Evolutionary conservation across 2,329 filamentous ascomycete species (phyloP), one percentile per base, ranked within the genome.

Genomic region (Ophiostoma australiae): DNA sequence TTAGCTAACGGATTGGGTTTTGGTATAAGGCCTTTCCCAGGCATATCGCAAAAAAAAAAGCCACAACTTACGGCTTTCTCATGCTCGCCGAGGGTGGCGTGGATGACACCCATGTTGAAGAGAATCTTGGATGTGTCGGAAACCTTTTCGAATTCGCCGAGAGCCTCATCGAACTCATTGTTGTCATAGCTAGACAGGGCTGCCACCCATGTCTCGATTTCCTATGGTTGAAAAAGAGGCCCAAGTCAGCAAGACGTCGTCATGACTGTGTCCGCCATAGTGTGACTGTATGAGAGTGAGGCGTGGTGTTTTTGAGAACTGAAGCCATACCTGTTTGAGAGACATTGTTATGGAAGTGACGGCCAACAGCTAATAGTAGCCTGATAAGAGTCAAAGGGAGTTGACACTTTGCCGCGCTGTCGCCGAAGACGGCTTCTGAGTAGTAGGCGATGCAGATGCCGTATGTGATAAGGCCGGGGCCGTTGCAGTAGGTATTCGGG

Each of bases 131-230:
- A 97, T 0, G 95, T 99, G 79, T 98, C 95, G 73, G 91, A 86
- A 77, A 99, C 97, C 76, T 85, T 87, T 74, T 92, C 91, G 78
- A 99, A 98, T 73, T 91, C 88, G 76, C 85, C 87, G 74, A 98
- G 82, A 37, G 95, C 89, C 75, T 94, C 91, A 77, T 98, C 94
- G 81, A 97, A 98, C 78, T 99, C 93, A 82, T 97, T 97, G 82
- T 94, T 95, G 82, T 99, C 95, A 83, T 99, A 99, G 79, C 90
- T 90, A 76, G 84, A 89, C 70, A 99, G 88, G 81, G 95, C 95
- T 79, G 90, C 85, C 75, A 98, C 95, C 95, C 95, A 99, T 68
- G 93, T 97, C 83, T 98, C 94, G 81, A 99, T 99, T 91, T 99
- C 95, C 94, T 97, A 74, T 11, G 3, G 31, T n/a, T n/a, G 5